Evolutionary conservation across 805 yeast genomes (phyloP), one percentile per base, ranked within the genome.

Genomic region (Starmerella ratchasimensis): DNA sequence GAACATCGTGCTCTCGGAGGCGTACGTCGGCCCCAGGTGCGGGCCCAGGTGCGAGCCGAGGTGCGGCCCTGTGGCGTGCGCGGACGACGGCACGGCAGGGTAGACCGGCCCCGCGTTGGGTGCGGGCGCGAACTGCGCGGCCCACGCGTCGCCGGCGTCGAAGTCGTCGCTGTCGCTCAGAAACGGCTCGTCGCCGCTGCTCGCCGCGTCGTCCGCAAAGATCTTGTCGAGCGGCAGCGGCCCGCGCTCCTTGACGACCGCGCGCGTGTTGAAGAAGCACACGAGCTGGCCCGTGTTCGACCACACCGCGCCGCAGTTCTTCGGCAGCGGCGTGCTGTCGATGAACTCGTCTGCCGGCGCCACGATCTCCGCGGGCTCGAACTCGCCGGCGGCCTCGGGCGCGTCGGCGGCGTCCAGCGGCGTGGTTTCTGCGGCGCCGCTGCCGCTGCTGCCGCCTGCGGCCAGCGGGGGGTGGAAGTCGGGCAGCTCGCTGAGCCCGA

Each of bases 241-340:
- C 2, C 44, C 50, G 4, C 33, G 33, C 4, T 41, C 45, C 22
- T 33, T 27, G 5, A 21, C 20, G 7, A 33, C 27, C 3, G 37
- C 32, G 20, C 37, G 38, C 10, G 43, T 74, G 8, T 77, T 69
- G 58, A 82, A 83, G 51, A 86, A 86, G 52, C 94, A 81, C 1
- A 86, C 77, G 35, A 86, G 61, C 41, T 72, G 72, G 0, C 95
- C 95, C 3, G 72, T 68, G 10, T 73, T 68, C 0, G 93, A 67
- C 94, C 95, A 86, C 1, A 72, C 63, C 0, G 94, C 95, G 8
- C 95, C 95, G 61, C 94, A 86, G 8, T 84, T 90, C 52, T 81
- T 84, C 0, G 96, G 95, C 11, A 86, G 68, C 0, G 96, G 96
- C 0, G 94, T 81, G 28, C 82, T 76, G 52, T 82, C 93, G 50